Percentiles rank a stretch among this genome's conserved stretches.
Evolutionary conservation across 257 asterid species (phyloP).

Genomic region (Dorcoceras hygrometricum): DNA sequence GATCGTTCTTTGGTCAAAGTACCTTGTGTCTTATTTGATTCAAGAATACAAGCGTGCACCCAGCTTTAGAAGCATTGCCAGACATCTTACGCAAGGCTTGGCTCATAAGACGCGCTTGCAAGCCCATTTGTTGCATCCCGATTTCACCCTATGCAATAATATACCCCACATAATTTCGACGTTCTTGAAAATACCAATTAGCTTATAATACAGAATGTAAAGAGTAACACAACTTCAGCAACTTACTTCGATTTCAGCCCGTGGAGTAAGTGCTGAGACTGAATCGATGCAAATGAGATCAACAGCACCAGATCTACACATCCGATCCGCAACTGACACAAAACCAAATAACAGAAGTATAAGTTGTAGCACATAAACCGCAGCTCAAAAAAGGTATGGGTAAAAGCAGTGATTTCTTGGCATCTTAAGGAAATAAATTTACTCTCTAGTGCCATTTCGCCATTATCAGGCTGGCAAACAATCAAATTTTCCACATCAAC

Average conservation of each 20-base stretch:
- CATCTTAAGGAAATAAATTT: slow-evolving; percentile 33
- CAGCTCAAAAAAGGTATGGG: slow-evolving; percentile 16
- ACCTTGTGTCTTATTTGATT: slow-evolving; percentile 99
- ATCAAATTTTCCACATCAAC: slow-evolving; percentile 96
- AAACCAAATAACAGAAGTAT: slow-evolving; percentile 16
- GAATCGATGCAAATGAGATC: slow-evolving; percentile 99
- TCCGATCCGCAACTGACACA: slow-evolving; percentile 90
- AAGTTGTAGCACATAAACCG: neutral
- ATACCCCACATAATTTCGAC: slow-evolving; percentile 14
- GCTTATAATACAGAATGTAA: slow-evolving; percentile 12
- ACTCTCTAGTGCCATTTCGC: slow-evolving; percentile 99
- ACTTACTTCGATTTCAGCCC: slow-evolving; percentile 97
- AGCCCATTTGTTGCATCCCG: slow-evolving; percentile 99
- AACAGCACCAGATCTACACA: slow-evolving; percentile 97
- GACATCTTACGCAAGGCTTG: slow-evolving; percentile 99
- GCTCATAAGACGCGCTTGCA: slow-evolving; percentile 99
- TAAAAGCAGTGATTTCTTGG: slow-evolving; percentile 3
- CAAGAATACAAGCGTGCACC: slow-evolving; percentile 89
- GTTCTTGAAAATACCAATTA: slow-evolving; percentile 2
- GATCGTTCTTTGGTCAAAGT: slow-evolving; percentile 17
- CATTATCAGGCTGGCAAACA: slow-evolving; percentile 99
- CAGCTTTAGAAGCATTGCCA: slow-evolving; percentile 98
- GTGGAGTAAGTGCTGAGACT: slow-evolving; percentile 97
- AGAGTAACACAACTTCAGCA: slow-evolving; percentile 20
- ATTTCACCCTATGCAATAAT: slow-evolving; percentile 75